Percentiles rank a stretch among this genome's conserved stretches.
Evolutionary conservation across 2,329 filamentous ascomycete genomes (phyloP).

Genomic region (Fusarium oligoseptatum): DNA sequence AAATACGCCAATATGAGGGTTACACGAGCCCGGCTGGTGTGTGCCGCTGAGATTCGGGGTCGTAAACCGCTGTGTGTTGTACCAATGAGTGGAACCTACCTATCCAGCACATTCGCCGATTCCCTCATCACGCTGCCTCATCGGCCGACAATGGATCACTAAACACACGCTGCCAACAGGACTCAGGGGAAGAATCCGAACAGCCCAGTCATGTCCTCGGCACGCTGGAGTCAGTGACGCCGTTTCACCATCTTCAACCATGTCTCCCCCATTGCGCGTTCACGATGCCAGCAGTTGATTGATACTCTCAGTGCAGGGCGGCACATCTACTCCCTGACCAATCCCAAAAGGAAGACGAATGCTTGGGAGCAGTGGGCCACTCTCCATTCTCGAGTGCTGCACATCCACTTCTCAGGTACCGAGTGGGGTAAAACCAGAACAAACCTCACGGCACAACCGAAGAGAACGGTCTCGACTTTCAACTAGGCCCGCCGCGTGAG

Average conservation of each 20-base stretch:
- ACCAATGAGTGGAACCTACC: background rate
- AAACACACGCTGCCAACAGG: background rate
- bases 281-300: slow-evolving; percentile 16
- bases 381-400: slow-evolving; percentile 19
- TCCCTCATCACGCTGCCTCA: background rate
- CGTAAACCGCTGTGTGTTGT: background rate
- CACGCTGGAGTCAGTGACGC: background rate
- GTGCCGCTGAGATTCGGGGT: background rate
- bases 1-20: slow-evolving; percentile 31
- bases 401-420: slow-evolving; percentile 46
- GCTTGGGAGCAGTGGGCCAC: slow-evolving; percentile 2
- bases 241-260: slow-evolving; percentile 4
- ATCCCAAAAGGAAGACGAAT: background rate
- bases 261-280: background rate
- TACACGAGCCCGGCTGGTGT: slow-evolving; percentile 26
- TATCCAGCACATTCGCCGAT: background rate
- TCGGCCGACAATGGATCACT: background rate
- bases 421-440: slow-evolving; percentile 40
- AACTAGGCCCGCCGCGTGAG: slow-evolving; percentile 21
- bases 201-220: background rate
- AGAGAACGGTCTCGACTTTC: slow-evolving; percentile 48
- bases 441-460: slow-evolving; percentile 45
- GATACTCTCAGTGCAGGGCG: slow-evolving; percentile 13
- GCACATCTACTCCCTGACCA: background rate
- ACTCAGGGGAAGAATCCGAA: background rate